These are phyloP conservation scores for Laguncularia racemosa DNA, from an alignment of 345 rosid genomes.

Conservation along the genomic window DNA sequence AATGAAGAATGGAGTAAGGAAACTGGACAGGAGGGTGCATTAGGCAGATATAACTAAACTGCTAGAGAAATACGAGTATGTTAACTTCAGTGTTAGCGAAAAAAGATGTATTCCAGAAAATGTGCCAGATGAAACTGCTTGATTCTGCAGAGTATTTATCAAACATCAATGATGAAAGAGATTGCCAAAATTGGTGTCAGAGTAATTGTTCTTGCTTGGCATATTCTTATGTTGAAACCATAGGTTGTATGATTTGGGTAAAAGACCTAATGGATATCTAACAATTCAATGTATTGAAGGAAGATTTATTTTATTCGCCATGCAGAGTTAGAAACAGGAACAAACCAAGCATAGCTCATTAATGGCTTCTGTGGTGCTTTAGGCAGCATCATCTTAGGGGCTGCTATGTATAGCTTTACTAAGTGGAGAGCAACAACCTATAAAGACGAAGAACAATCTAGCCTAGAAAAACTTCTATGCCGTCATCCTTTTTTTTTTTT, in stretches of 20 bases:
- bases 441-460: too few relatives aligned
- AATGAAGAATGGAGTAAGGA: conserved; percentile 2
- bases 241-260: conserved; percentile 8
- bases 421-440: background rate
- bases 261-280: conserved; percentile 6
- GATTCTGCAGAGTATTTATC: background rate
- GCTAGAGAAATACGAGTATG: conserved; percentile 4
- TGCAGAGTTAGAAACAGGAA: background rate
- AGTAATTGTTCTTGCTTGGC: conserved; percentile 12
- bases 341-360: background rate
- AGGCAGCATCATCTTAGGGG: conserved; percentile 2
- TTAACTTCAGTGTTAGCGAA: background rate
- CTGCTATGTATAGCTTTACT: background rate
- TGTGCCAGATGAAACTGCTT: conserved; percentile 7
- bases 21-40: conserved; percentile 16
- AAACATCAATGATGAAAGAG: background rate
- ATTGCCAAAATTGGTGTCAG: conserved; percentile 18
- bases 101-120: conserved; percentile 1
- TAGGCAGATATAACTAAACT: conserved; percentile 1
- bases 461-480: too few relatives aligned
- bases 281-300: background rate
- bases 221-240: background rate
- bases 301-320: conserved; percentile 9
- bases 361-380: conserved; percentile 4
- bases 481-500: too few relatives aligned